Evolutionary conservation across 345 rosid species (phyloP).

Genomic region (Citropsis articulata): DNA sequence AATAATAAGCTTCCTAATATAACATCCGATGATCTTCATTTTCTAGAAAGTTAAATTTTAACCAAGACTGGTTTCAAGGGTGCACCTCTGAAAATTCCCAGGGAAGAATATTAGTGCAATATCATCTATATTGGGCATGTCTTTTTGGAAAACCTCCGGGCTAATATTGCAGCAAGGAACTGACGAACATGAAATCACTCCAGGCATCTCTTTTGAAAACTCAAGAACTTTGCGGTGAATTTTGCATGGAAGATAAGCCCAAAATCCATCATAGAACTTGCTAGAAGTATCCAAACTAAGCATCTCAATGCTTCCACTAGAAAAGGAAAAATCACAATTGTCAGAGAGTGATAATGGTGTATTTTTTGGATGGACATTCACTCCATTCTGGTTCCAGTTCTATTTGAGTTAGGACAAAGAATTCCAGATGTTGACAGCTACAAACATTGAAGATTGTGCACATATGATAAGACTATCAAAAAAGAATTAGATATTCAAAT

Average conservation of each 20-base stretch:
- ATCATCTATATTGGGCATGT: background rate
- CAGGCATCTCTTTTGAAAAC: constrained; percentile 14
- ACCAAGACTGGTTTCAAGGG: background rate
- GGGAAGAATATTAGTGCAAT: constrained; percentile 11
- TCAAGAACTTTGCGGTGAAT: constrained; percentile 12
- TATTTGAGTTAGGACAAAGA: background rate
- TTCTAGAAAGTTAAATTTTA: background rate
- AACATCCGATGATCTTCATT: background rate
- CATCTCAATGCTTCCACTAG: constrained; percentile 16
- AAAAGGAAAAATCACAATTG: background rate
- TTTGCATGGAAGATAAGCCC: constrained; percentile 7
- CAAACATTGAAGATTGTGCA: background rate
- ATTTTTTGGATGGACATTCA: background rate
- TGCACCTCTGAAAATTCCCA: constrained; percentile 11
- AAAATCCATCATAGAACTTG: constrained; percentile 10
- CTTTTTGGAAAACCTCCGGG: constrained; percentile 5
- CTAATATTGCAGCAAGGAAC: background rate
- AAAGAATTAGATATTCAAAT: background rate
- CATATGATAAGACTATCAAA: background rate
- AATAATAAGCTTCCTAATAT: background rate
- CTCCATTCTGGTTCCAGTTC: background rate
- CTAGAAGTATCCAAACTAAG: background rate
- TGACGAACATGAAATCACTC: constrained; percentile 13
- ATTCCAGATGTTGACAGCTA: background rate
- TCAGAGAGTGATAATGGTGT: background rate